A percentile compares a stretch with the other conserved stretches of the same genome.
phyloP scores from a whole-genome alignment of 805 yeast genomes.

The Debaryomyces maramus region DNA sequence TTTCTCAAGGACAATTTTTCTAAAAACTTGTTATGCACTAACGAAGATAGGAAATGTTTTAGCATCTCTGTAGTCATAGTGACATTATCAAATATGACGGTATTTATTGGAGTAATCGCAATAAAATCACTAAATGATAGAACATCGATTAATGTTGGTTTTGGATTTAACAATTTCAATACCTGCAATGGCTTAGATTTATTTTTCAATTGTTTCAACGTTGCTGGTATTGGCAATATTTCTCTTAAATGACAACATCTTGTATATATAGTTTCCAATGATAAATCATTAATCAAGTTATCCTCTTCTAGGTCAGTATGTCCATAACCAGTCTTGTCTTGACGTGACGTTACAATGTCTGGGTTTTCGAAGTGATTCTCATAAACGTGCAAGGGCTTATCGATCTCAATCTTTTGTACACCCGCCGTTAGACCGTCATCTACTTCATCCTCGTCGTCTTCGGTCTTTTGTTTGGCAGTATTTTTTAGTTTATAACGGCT shows the following conservation, averaged over 20 bases:
- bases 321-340: not conserved
- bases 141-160: slow-evolving; percentile 57
- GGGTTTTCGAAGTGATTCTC: slow-evolving; percentile 50
- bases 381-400: slow-evolving; percentile 67
- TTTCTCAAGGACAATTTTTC: slow-evolving; percentile 57
- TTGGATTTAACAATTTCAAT: slow-evolving; percentile 55
- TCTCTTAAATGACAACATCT: slow-evolving; percentile 92
- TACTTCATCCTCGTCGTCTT: slow-evolving; percentile 10
- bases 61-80: slow-evolving; percentile 55
- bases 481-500: slow-evolving; percentile 35
- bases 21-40: slow-evolving; percentile 42
- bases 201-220: slow-evolving; percentile 55
- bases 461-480: slow-evolving; percentile 8
- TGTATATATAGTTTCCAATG: slow-evolving; percentile 58
- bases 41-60: slow-evolving; percentile 46
- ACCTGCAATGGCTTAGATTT: slow-evolving; percentile 54
- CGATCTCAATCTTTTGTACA: slow-evolving; percentile 39
- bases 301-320: slow-evolving; percentile 17
- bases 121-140: slow-evolving; percentile 58
- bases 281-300: slow-evolving; percentile 19
- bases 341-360: slow-evolving; percentile 2
- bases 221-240: slow-evolving; percentile 88
- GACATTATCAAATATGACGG: slow-evolving; percentile 59
- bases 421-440: slow-evolving; percentile 6
- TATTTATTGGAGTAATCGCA: slow-evolving; percentile 54